Evolutionary conservation across 139 green algal species (phyloP).

Genomic region (Astrephomene gubernaculifera): DNA sequence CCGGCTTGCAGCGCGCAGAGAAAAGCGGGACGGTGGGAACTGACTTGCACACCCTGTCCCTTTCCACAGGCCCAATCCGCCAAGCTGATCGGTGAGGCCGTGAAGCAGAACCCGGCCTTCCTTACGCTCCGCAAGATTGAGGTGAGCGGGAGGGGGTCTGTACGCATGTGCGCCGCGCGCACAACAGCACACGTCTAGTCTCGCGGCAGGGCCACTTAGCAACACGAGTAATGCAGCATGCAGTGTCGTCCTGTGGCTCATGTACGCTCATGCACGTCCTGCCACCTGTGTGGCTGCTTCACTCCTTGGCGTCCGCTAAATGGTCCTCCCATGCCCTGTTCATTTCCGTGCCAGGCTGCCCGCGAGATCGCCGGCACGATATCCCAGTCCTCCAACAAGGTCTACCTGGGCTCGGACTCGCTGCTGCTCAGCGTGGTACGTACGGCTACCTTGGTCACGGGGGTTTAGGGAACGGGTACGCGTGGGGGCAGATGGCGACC

Average conservation of each 20-base stretch:
- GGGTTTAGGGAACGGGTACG: background rate
- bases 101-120: conserved; percentile 92
- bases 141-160: conserved; percentile 51
- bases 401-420: conserved; percentile 93
- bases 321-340: background rate
- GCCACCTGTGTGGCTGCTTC: too few relatives aligned
- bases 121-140: conserved; percentile 95
- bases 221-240: too few relatives aligned
- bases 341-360: conserved; percentile 74
- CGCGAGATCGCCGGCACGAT: conserved; percentile 94
- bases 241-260: too few relatives aligned
- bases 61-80: conserved; percentile 80
- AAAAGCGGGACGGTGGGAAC: too few relatives aligned
- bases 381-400: conserved; percentile 82
- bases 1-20: too few relatives aligned
- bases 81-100: conserved; percentile 93
- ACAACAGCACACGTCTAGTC: too few relatives aligned
- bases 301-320: too few relatives aligned
- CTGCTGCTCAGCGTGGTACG: conserved; percentile 93
- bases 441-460: background rate
- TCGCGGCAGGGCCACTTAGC: too few relatives aligned
- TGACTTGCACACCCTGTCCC: background rate
- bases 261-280: too few relatives aligned
- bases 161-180: too few relatives aligned
- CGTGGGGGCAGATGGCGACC: background rate